Evolutionary conservation across 495 filamentous ascomycete genomes (phyloP), one percentile per base, ranked within the genome.

Genomic region (Penicillium ochrochloron): DNA sequence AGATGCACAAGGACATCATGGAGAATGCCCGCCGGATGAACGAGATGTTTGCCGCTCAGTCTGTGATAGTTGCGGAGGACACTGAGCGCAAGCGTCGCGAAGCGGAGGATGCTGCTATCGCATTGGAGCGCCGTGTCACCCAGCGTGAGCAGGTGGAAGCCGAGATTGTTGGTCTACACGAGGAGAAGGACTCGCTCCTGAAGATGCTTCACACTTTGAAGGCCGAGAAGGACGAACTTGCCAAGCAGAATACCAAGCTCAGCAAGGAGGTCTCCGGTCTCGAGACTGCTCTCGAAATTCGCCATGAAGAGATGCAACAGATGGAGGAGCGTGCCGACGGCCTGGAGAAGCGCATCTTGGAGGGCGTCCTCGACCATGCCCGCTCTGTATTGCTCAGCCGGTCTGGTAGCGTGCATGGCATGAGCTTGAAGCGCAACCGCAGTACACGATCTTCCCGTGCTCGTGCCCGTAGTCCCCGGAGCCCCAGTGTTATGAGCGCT

Each of bases 281-380:
- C 0, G 92, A 97, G 69, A 97, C 92, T 23, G 94, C 94, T 4
- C 84, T 97, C 3, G 86, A 89, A 17, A 85, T 98, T 60, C 89
- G 95, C 15, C 89, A 91, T 27, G 94, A 97, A 72, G 95, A 99
- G 73, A 88, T 98, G 60, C 85, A 92, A 44, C 82, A 88, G 27
- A 96, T 99, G 89, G 93, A 97, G 71, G 84, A 86, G 10, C 88
- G 93, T 54, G 94, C 93, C 11, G 92, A 97, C 66, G 84, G 85
- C 27, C 82, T 99, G 1, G 95, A 99, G 78, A 89, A 94, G 50
- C 86, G 94, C 11, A 97, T 99, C 62, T 79, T 99, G 33, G 94
- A 98, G 61, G 92, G 93, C 33, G 92, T 98, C 42, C 92, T 99
- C 64, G 93, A 99, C 70, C 94, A 97, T 70, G 97, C 95, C 35